Evolutionary conservation across 164 flowering plant genomes (phyloP), one percentile per base, ranked within the genome.

Genomic region (Dillenia turbinata): DNA sequence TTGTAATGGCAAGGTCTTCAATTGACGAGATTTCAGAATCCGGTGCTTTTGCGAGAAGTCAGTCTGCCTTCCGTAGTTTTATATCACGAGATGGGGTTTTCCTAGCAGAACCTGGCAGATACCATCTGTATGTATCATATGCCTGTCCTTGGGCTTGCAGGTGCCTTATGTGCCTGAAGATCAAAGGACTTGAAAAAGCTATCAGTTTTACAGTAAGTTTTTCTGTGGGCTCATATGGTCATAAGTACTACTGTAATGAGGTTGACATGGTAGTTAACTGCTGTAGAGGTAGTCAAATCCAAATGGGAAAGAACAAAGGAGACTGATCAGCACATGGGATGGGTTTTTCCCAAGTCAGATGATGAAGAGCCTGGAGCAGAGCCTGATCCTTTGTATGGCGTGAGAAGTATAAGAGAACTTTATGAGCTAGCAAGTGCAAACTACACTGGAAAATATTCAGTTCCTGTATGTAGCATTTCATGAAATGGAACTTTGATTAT

Each of bases 81-180:
- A 79, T 94, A 51, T 88, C 96, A 11, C 66, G 77, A 62, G 89
- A 86, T 49, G 82, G 83, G 12, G 49, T 66, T 26, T 91, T 91
- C 65, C 92, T 85, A 43, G 78, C 94, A 15, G 96, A 87, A 64
- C 55, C 89, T 26, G 96, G 97, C 60, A 82, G 99, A 77, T 94
- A 94, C 69, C 99, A 94, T 79, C 74, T 94, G 44, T 89, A 91
- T 48, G 64, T 91, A 70, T 91, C 99, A 7, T 91, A 88, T 74
- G 99, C 97, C 15, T 94, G 99, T 51, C 99, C 96, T n/a, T 91
- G 99, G 99, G 99, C 99, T 52, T 83, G 85, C 16, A 82, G 99
- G 71, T 94, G 99, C 74, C 83, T 91, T 68, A 79, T 96, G 10
- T 87, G 68, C 66, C 64, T 91, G 78, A 83, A 84, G 69, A 66